Evolutionary conservation across 202 grass and related monocot species (phyloP), one percentile per base, ranked within the genome.

Genomic region (Bolboschoenoplectus hybrid): DNA sequence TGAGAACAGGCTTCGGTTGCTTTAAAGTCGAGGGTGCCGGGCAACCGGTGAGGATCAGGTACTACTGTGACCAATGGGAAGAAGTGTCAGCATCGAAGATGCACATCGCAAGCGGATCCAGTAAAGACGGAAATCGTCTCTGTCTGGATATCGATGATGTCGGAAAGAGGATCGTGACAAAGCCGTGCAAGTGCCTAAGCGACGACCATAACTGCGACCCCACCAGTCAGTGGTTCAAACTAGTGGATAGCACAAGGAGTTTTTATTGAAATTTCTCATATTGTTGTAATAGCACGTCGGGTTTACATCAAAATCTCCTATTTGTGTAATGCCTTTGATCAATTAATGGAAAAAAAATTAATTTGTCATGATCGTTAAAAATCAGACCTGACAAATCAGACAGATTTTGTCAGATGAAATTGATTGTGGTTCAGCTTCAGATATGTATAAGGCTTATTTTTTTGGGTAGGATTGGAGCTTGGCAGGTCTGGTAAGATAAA

Each of bases 201-300:
- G 56, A 43, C 11, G 50, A 85, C 52, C 84, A 80, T 50, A 14
- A 55, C 7, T 96, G 94, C 49, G 91, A 96, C 69, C 89, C 91
- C 0, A 83, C 83, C 57, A 55, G 82, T 43, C 94, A 93, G 78
- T 96, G 94, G 94, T 96, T 96, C 73, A 93, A 91, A 72, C 20
- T 96, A 43, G 85, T 96, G 41, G 87, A 47, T 17, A 90, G 88
- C 78, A 94, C 75, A 1, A 79, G 84, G 86, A 50, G 40, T 79
- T 79, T 57, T 58, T 52, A 57, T n/a, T 79, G 41, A 76, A 55
- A 43, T 7, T 70, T 76, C 11, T 68, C 26, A 26, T 26, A 26
- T 26, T 26, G 26, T 26, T 26, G 26, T 26, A 26, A 26, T 26
- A 26, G 26, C 26, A 26, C 26, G 26, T 26, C 0, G 26, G 26